A percentile compares a stretch with the other conserved stretches of the same genome.
Conservation (phyloP, 495 filamentous ascomycete species). For the Tuber magnatum region DNA sequence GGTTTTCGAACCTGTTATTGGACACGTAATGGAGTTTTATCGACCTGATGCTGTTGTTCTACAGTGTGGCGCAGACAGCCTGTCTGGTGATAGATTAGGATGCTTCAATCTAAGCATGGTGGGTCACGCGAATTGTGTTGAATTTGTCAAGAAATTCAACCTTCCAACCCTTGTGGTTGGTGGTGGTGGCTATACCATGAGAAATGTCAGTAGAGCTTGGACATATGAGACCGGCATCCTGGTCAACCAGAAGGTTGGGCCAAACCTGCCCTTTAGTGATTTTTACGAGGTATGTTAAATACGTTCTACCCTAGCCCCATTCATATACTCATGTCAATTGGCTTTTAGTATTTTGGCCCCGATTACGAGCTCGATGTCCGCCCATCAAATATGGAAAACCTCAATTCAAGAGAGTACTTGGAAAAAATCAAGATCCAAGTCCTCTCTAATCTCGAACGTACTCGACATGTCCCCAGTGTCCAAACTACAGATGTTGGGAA, state of each 20-base stretch:
- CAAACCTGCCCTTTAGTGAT: conserved; percentile 89
- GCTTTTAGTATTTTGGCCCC: conserved; percentile 80
- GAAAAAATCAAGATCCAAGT: conserved; percentile 91
- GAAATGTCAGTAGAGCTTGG: conserved; percentile 96
- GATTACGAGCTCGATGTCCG: conserved; percentile 94
- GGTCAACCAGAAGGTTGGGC: conserved; percentile 69
- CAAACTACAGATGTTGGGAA: conserved; percentile 94
- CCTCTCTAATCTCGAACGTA: conserved; percentile 85
- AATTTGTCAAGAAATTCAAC: conserved; percentile 86
- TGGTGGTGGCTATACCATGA: conserved; percentile 97
- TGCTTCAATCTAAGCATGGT: conserved; percentile 98
- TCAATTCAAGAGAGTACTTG: conserved; percentile 87
- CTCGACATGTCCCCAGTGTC: conserved; percentile 80
- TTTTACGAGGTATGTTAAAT: conserved; percentile 77
- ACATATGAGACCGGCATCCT: conserved; percentile 90
- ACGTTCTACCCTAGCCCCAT: conserved; percentile 8
- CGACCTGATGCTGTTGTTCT: conserved; percentile 89
- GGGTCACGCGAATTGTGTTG: conserved; percentile 95
- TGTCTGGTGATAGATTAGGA: conserved; percentile 88
- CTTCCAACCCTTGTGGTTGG: conserved; percentile 87
- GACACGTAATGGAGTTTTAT: conserved; percentile 92
- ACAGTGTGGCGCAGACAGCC: conserved; percentile 91
- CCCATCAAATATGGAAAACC: conserved; percentile 97
- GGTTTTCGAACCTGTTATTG: conserved; percentile 92
- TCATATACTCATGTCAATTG: conserved; percentile 38